Evolutionary conservation across 2,329 filamentous ascomycete species (phyloP).

Genomic region (Aspergillus fischeri): DNA sequence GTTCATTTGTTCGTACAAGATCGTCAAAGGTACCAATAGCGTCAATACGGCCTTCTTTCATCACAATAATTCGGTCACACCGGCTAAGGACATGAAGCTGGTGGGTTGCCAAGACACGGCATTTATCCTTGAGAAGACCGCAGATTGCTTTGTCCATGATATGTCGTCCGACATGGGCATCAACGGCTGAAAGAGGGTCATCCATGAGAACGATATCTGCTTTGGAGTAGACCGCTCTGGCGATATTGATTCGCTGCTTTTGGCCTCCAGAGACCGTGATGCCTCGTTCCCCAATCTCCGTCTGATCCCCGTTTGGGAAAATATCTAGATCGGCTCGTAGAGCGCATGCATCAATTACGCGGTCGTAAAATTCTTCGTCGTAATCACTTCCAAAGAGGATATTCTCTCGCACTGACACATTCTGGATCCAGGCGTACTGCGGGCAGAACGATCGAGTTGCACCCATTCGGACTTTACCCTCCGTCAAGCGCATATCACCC

Average conservation of each 20-base stretch:
- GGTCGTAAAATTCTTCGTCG: slow-evolving; percentile 72
- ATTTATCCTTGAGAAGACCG: slow-evolving; percentile 82
- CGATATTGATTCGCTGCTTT: slow-evolving; percentile 93
- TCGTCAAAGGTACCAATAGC: slow-evolving; percentile 87
- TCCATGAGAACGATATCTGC: slow-evolving; percentile 62
- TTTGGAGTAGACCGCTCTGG: slow-evolving; percentile 66
- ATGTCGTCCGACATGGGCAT: slow-evolving; percentile 58
- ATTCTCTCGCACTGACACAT: slow-evolving; percentile 79
- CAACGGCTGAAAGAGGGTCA: slow-evolving; percentile 56
- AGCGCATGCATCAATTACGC: slow-evolving; percentile 83
- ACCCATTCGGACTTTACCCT: slow-evolving; percentile 85
- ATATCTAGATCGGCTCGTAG: slow-evolving; percentile 83
- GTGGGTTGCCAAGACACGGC: slow-evolving; percentile 86
- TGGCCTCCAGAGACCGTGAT: slow-evolving; percentile 95
- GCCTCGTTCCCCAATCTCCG: slow-evolving; percentile 91
- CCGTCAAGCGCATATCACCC: slow-evolving; percentile 72
- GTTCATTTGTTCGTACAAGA: slow-evolving; percentile 72
- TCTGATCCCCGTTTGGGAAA: slow-evolving; percentile 82
- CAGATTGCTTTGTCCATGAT: slow-evolving; percentile 94
- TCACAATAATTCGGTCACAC: slow-evolving; percentile 89
- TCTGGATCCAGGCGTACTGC: slow-evolving; percentile 98
- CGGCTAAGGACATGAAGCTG: slow-evolving; percentile 88
- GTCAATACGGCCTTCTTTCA: slow-evolving; percentile 79
- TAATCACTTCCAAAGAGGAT: slow-evolving; percentile 82
- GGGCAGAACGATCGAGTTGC: slow-evolving; percentile 86